These are phyloP conservation scores for Nakataea oryzae DNA, from an alignment of 2,329 filamentous ascomycete species.

Conservation along the genomic window DNA sequence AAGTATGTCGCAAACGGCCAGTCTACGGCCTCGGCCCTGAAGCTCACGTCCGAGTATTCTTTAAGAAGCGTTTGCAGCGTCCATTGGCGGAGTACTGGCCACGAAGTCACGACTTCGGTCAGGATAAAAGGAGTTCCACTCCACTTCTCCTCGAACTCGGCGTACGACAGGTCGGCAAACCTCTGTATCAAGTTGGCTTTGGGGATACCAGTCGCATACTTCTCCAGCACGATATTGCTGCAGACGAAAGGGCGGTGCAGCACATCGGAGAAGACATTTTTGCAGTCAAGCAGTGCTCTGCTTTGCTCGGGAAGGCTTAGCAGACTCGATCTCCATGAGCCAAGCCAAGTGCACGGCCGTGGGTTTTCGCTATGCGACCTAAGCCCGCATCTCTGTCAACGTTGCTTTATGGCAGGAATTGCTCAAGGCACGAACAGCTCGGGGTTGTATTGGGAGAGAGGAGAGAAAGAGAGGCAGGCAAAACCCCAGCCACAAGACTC, in stretches of 20 bases:
- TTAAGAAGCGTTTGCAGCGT: constrained; percentile 53
- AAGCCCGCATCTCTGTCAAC: constrained; percentile 5
- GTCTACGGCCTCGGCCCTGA: constrained; percentile 87
- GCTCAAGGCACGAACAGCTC: neutral
- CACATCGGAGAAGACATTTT: constrained; percentile 77
- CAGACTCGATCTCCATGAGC: constrained; percentile 75
- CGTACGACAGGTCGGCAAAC: constrained; percentile 55
- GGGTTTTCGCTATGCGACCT: constrained; percentile 20
- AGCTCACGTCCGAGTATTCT: constrained; percentile 56
- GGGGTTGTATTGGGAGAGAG: neutral
- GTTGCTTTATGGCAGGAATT: constrained; percentile 4
- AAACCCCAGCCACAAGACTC: constrained; percentile 31
- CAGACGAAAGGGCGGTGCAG: constrained; percentile 87
- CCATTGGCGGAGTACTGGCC: constrained; percentile 73
- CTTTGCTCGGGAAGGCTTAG: constrained; percentile 43
- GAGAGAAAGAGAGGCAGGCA: neutral
- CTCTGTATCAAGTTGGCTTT: constrained; percentile 60
- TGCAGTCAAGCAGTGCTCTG: constrained; percentile 56
- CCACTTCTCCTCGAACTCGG: constrained; percentile 68
- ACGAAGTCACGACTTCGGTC: constrained; percentile 67
- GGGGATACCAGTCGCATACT: constrained; percentile 64
- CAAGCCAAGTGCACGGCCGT: constrained; percentile 55
- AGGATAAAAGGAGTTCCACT: constrained; percentile 77
- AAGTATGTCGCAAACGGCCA: constrained; percentile 78
- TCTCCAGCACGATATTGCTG: constrained; percentile 58